These are phyloP conservation scores for Diversispora epigaea DNA, from an alignment of 192 early-diverging fungal genomes.

Conservation along the genomic window DNA sequence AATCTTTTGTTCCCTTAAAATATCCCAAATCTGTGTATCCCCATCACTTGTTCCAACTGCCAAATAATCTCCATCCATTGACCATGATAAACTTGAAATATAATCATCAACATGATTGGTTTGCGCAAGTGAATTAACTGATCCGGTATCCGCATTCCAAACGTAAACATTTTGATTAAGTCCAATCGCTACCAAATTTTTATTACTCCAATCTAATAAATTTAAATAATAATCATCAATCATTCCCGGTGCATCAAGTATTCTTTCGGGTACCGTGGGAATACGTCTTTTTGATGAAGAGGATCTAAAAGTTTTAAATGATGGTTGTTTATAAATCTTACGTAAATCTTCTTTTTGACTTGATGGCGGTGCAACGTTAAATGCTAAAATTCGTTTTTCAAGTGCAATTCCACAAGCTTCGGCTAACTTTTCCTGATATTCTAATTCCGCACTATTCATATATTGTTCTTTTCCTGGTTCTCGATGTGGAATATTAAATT, in stretches of 20 bases:
- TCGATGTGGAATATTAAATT: slow-evolving; percentile 64
- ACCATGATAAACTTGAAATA: slow-evolving; percentile 80
- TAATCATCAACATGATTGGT: slow-evolving; percentile 42
- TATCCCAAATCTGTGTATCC: slow-evolving; percentile 89
- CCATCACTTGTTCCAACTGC: slow-evolving; percentile 77
- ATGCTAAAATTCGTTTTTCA: slow-evolving; percentile 78
- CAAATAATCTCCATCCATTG: slow-evolving; percentile 59
- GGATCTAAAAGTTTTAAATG: slow-evolving; percentile 36
- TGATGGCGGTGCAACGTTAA: slow-evolving; percentile 75
- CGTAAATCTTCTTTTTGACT: slow-evolving; percentile 51
- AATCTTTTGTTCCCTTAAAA: slow-evolving; percentile 68
- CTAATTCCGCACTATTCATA: slow-evolving; percentile 49
- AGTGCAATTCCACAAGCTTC: slow-evolving; percentile 76
- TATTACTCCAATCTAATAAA: slow-evolving; percentile 85
- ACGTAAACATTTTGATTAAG: slow-evolving; percentile 84
- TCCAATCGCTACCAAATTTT: slow-evolving; percentile 83
- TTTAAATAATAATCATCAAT: slow-evolving; percentile 96
- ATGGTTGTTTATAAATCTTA: slow-evolving; percentile 52
- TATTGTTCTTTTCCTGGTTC: slow-evolving; percentile 34
- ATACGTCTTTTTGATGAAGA: slow-evolving; percentile 64
- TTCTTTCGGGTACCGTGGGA: slow-evolving; percentile 72
- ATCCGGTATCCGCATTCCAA: slow-evolving; percentile 80
- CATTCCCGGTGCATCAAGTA: slow-evolving; percentile 88
- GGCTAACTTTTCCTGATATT: slow-evolving; percentile 79
- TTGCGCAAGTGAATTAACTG: slow-evolving; percentile 45